Conservation (phyloP, 78 protist genomes). For the Emiliania huxleyi region DNA sequence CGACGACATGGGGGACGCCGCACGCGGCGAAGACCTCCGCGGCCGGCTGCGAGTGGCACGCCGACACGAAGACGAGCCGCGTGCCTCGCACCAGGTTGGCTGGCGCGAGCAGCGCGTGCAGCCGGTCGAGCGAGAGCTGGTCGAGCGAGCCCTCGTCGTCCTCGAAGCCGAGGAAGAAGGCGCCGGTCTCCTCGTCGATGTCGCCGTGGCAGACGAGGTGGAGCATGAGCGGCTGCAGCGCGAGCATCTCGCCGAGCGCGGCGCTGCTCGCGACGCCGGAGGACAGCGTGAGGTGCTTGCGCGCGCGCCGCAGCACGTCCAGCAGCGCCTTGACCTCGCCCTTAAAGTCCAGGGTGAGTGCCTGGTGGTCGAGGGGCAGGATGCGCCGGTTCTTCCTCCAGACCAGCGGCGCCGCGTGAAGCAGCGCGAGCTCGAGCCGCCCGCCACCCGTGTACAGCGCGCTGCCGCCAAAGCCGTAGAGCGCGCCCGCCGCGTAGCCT, state of each 20-base stretch:
- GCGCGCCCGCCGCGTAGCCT: too few relatives aligned
- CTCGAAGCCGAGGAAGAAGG: slow-evolving; percentile 8
- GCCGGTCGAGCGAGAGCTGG: neutral
- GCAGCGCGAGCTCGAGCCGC: neutral
- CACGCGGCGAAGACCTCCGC: neutral
- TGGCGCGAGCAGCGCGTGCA: neutral
- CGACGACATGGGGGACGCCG: neutral
- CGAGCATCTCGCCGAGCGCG: neutral
- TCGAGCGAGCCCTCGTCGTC: neutral
- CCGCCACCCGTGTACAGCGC: too few relatives aligned
- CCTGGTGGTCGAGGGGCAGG: neutral
- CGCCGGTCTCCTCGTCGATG: neutral
- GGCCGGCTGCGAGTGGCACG: neutral
- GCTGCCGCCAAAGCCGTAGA: too few relatives aligned
- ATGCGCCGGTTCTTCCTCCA: neutral
- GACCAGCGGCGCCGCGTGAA: slow-evolving; percentile 23
- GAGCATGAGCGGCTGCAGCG: neutral
- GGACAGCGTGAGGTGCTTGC: neutral
- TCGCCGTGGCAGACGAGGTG: neutral
- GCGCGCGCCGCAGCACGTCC: neutral
- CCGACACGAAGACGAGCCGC: neutral
- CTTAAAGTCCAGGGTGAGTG: slow-evolving; percentile 1
- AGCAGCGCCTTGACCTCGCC: neutral
- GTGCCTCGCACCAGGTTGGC: neutral
- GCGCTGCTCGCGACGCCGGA: neutral